These are phyloP conservation scores for Debaryomyces castellii DNA, from an alignment of 805 yeast species.

Conservation along the genomic window DNA sequence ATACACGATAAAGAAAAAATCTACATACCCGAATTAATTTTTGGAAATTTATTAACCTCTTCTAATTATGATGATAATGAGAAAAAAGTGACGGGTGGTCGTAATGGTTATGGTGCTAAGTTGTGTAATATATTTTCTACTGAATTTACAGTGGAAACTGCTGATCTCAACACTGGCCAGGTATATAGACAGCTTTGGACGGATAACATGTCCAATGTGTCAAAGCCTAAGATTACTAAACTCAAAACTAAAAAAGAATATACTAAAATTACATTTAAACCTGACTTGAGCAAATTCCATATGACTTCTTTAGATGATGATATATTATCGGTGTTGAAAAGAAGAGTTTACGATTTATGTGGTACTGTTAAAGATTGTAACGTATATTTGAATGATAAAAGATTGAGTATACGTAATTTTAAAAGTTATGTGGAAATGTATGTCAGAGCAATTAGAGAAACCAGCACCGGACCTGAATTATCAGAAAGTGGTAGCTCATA, in stretches of 20 bases:
- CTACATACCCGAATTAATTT: conserved; percentile 93
- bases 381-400: conserved; percentile 74
- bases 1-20: conserved; percentile 89
- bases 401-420: conserved; percentile 69
- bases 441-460: conserved; percentile 67
- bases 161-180: conserved; percentile 64
- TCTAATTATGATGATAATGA: conserved; percentile 95
- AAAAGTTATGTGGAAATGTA: conserved; percentile 88
- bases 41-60: conserved; percentile 92
- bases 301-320: conserved; percentile 87
- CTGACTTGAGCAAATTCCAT: conserved; percentile 80
- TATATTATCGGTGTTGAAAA: conserved; percentile 74
- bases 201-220: conserved; percentile 76
- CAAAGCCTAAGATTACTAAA: conserved; percentile 69
- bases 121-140: conserved; percentile 94
- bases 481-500: conserved; percentile 33
- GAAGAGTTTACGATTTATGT: conserved; percentile 94
- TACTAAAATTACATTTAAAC: conserved; percentile 84
- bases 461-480: conserved; percentile 37
- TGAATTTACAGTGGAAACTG: conserved; percentile 83
- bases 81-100: conserved; percentile 96
- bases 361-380: conserved; percentile 86
- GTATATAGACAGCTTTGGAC: conserved; percentile 83
- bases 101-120: conserved; percentile 98
- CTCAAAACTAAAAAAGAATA: conserved; percentile 66